These are phyloP conservation scores for Uronychia setigera DNA, from an alignment of 73 alveolate species.

Conservation along the genomic window DNA sequence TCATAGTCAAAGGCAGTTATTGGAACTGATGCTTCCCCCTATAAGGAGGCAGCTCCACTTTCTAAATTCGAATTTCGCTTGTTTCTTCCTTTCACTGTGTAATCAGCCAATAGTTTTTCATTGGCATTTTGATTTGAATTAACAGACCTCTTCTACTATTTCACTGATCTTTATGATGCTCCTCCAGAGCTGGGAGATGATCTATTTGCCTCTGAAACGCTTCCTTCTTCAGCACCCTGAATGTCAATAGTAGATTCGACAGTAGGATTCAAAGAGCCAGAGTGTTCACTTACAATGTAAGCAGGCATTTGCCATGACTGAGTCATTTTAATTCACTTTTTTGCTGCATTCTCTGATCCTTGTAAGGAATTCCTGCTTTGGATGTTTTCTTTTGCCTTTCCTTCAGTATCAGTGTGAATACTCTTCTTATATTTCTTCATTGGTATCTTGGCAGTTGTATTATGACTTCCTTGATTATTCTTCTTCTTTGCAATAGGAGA, in stretches of 20 bases:
- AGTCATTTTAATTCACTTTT: neutral
- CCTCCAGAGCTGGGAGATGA: constrained; percentile 1
- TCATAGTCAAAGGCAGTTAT: neutral
- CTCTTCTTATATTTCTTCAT: neutral
- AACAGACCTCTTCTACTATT: neutral
- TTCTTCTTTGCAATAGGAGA: neutral
- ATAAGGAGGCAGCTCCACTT: no score
- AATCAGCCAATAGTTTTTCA: neutral
- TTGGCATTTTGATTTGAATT: neutral
- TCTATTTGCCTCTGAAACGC: neutral
- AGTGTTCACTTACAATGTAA: no score
- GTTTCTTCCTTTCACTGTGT: neutral
- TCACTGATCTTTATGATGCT: neutral
- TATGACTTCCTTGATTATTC: neutral
- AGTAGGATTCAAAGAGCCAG: no score
- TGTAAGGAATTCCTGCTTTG: neutral
- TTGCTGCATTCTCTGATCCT: neutral
- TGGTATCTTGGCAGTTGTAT: neutral
- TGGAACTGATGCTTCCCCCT: neutral
- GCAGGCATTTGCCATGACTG: no score
- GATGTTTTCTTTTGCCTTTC: neutral
- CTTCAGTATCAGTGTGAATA: neutral
- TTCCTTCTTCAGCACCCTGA: neutral
- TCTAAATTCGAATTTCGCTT: neutral
- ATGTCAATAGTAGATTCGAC: neutral